Conservation (phyloP, 306 rosid species). For the Astragalus membranaceus region DNA sequence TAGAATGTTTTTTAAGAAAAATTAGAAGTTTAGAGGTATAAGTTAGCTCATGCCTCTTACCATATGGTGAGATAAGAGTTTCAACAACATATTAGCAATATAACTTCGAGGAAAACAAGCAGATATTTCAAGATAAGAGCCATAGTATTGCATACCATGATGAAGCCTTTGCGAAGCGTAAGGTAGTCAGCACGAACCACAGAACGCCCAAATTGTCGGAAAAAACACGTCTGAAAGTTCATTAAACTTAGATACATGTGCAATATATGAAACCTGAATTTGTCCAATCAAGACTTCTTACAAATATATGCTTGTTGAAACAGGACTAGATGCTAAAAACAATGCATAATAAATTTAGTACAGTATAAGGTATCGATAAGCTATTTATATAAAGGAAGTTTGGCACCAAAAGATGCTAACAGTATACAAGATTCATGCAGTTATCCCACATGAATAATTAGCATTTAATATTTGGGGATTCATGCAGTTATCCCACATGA, state of each 20-base stretch:
- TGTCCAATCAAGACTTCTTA: background rate
- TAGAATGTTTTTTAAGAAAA: background rate
- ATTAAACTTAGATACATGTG: conserved; percentile 13
- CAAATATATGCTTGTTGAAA: conserved; percentile 7
- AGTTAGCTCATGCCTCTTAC: background rate
- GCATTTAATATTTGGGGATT: conserved; percentile 1
- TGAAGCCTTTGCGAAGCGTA: conserved; percentile 89
- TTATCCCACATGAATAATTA: background rate
- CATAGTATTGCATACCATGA: conserved; percentile 46
- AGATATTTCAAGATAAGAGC: conserved; percentile 7
- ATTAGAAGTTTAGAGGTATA: background rate
- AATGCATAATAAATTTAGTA: background rate
- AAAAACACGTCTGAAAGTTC: conserved; percentile 72
- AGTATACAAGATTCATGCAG: background rate
- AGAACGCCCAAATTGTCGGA: conserved; percentile 86
- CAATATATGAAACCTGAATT: conserved; percentile 15
- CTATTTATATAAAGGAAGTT: background rate
- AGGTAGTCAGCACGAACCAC: conserved; percentile 87
- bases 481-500: background rate
- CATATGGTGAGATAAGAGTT: conserved; percentile 3
- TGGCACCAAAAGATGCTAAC: background rate
- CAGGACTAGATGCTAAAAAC: background rate
- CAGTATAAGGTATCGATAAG: background rate
- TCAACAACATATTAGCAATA: background rate
- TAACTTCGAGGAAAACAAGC: background rate